phyloP scores from a whole-genome alignment of 2,329 filamentous ascomycete genomes.

The Xylaria polymorpha region DNA sequence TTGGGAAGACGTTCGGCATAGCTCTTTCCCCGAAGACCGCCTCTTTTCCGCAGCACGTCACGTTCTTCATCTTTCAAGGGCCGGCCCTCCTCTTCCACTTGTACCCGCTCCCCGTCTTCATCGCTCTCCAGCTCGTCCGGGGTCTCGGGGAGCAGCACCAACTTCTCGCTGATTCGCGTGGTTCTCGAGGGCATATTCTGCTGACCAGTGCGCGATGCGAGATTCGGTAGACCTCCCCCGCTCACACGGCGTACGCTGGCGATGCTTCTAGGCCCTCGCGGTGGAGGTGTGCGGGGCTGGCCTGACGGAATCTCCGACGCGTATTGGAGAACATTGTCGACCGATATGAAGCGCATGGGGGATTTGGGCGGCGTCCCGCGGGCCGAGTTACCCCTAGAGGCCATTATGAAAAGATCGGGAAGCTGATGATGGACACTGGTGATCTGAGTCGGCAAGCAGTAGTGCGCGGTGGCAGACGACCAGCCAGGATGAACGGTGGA shows the following conservation, averaged over 20 bases:
- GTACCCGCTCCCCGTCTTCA: constrained; percentile 63
- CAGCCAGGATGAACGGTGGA: not conserved
- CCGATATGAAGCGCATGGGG: constrained; percentile 81
- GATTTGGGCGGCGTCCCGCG: constrained; percentile 41
- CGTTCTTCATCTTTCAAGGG: constrained; percentile 74
- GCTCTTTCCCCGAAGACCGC: constrained; percentile 78
- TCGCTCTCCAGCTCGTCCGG: constrained; percentile 67
- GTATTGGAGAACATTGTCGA: constrained; percentile 95
- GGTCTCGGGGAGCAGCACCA: constrained; percentile 93
- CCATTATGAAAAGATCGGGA: constrained; percentile 24
- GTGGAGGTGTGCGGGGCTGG: constrained; percentile 80
- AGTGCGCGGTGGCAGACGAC: not conserved
- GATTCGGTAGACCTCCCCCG: constrained; percentile 58
- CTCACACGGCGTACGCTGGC: constrained; percentile 58
- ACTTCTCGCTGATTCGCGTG: constrained; percentile 94
- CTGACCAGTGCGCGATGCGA: constrained; percentile 60
- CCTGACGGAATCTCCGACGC: constrained; percentile 95
- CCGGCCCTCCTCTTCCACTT: constrained; percentile 66
- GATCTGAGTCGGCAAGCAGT: not conserved
- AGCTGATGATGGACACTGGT: not conserved
- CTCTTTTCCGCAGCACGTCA: constrained; percentile 71
- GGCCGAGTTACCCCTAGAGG: constrained; percentile 28
- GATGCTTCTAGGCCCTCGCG: constrained; percentile 60
- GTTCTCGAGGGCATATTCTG: constrained; percentile 82
- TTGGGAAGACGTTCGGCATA: constrained; percentile 95